These are phyloP conservation scores for Aspergillus indologenus DNA, from an alignment of 495 filamentous ascomycete genomes.

Conservation along the genomic window DNA sequence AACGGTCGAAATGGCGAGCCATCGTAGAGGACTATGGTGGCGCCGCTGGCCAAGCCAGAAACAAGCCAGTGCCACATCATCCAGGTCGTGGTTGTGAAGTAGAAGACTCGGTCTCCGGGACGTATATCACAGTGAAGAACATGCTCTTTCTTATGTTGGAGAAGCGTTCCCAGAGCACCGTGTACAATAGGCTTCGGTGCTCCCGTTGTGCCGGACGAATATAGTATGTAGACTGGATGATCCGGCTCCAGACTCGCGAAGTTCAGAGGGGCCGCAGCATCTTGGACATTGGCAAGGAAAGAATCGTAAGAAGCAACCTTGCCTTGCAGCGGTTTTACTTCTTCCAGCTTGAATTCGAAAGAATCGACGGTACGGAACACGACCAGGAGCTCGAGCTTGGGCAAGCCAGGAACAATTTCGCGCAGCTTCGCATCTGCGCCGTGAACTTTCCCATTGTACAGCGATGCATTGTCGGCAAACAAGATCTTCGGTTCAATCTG, in stretches of 20 bases:
- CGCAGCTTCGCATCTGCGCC: slow-evolving; percentile 65
- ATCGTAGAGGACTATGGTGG: slow-evolving; percentile 82
- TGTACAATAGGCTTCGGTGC: slow-evolving; percentile 92
- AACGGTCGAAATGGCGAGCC: slow-evolving; percentile 78
- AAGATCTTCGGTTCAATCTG: slow-evolving; percentile 80
- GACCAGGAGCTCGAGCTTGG: slow-evolving; percentile 61
- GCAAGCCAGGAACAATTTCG: slow-evolving; percentile 65
- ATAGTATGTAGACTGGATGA: slow-evolving; percentile 86
- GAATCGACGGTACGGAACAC: slow-evolving; percentile 62
- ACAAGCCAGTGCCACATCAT: slow-evolving; percentile 99
- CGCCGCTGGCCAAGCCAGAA: slow-evolving; percentile 73
- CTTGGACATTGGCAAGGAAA: slow-evolving; percentile 45
- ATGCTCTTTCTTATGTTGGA: slow-evolving; percentile 96
- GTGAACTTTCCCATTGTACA: slow-evolving; percentile 87
- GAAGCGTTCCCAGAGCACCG: slow-evolving; percentile 77
- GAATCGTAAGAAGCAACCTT: slow-evolving; percentile 47
- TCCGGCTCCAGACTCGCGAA: slow-evolving; percentile 77
- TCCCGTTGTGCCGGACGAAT: slow-evolving; percentile 84
- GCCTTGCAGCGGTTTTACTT: slow-evolving; percentile 46
- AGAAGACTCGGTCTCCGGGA: slow-evolving; percentile 65
- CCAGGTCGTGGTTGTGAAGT: slow-evolving; percentile 89
- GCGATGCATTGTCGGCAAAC: slow-evolving; percentile 80
- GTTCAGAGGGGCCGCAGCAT: slow-evolving; percentile 46
- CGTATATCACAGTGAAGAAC: slow-evolving; percentile 75
- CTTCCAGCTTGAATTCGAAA: slow-evolving; percentile 46